phyloP scores from a whole-genome alignment of 257 asterid species.

The Handroanthus guayacan region DNA sequence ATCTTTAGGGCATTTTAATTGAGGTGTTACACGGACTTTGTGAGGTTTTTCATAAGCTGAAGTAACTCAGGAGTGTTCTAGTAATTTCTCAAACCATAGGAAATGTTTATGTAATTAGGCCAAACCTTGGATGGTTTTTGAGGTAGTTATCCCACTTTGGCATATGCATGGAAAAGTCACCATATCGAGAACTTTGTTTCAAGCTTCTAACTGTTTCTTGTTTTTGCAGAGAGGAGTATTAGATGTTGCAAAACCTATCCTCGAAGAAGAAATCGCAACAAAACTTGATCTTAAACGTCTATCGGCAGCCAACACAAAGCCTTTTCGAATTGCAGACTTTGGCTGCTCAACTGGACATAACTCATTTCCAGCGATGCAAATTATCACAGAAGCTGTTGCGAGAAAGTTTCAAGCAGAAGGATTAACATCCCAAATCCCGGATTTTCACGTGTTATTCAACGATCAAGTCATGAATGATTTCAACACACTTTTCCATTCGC shows the following conservation, averaged over 20 bases:
- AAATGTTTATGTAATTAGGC: too few relatives aligned
- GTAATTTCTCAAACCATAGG: too few relatives aligned
- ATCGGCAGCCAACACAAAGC: neutral
- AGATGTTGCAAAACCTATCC: slow-evolving; percentile 40
- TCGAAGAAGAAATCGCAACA: slow-evolving; percentile 42
- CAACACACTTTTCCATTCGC: slow-evolving; percentile 52
- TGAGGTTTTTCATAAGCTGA: too few relatives aligned
- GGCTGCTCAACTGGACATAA: slow-evolving; percentile 66
- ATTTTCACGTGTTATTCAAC: slow-evolving; percentile 55
- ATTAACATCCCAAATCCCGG: slow-evolving; percentile 22
- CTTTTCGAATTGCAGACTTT: slow-evolving; percentile 51
- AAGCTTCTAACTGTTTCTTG: neutral
- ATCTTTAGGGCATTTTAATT: too few relatives aligned
- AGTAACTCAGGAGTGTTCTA: too few relatives aligned
- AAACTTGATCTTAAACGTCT: slow-evolving; percentile 34
- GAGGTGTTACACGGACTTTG: too few relatives aligned
- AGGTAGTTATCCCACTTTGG: too few relatives aligned
- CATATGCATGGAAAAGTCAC: too few relatives aligned
- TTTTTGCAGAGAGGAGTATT: slow-evolving; percentile 45
- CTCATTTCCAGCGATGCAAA: slow-evolving; percentile 54
- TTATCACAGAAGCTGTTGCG: slow-evolving; percentile 43
- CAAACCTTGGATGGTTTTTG: too few relatives aligned
- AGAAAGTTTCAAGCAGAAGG: slow-evolving; percentile 26
- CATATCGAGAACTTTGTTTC: neutral
- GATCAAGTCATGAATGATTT: slow-evolving; percentile 55